Conservation (phyloP, 208 protist species). For the Leishmania lainsoni region DNA sequence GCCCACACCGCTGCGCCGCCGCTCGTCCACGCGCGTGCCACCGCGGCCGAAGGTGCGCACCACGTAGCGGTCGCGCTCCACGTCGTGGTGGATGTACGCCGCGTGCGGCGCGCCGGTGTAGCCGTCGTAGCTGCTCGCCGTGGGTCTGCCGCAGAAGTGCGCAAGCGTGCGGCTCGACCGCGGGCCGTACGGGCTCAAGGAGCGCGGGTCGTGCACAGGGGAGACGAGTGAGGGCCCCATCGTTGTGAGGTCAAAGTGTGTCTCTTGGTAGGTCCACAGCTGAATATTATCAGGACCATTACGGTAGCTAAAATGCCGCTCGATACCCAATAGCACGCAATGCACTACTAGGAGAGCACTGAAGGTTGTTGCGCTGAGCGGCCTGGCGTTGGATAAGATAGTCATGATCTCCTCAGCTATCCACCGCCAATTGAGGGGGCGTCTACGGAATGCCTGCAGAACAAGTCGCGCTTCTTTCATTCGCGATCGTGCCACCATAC, state of each 20-base stretch:
- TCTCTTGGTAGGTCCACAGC: slow-evolving; percentile 23
- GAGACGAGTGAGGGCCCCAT: slow-evolving; percentile 4
- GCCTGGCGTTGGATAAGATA: neutral
- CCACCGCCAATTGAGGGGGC: neutral
- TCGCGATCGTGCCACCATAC: neutral
- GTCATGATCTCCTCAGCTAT: neutral
- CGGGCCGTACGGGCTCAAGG: slow-evolving; percentile 11
- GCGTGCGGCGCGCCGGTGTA: slow-evolving; percentile 18
- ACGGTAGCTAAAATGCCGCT: neutral
- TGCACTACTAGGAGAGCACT: neutral
- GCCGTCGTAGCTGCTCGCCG: slow-evolving; percentile 30
- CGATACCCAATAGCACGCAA: neutral
- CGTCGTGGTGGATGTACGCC: slow-evolving; percentile 25
- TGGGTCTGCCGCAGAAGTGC: slow-evolving; percentile 19
- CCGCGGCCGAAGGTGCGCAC: slow-evolving; percentile 29
- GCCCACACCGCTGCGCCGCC: slow-evolving; percentile 4
- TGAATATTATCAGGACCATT: slow-evolving; percentile 5
- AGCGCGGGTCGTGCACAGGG: slow-evolving; percentile 22
- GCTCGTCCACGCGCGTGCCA: slow-evolving; percentile 23
- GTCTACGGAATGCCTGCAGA: neutral
- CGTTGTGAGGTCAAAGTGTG: slow-evolving; percentile 7
- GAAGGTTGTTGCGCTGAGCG: neutral
- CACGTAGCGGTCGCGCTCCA: slow-evolving; percentile 29
- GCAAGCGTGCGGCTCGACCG: neutral
- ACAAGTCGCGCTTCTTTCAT: neutral